These are phyloP conservation scores for Hygrocybe punicea DNA, from an alignment of 768 basidiomycete species.

Conservation along the genomic window DNA sequence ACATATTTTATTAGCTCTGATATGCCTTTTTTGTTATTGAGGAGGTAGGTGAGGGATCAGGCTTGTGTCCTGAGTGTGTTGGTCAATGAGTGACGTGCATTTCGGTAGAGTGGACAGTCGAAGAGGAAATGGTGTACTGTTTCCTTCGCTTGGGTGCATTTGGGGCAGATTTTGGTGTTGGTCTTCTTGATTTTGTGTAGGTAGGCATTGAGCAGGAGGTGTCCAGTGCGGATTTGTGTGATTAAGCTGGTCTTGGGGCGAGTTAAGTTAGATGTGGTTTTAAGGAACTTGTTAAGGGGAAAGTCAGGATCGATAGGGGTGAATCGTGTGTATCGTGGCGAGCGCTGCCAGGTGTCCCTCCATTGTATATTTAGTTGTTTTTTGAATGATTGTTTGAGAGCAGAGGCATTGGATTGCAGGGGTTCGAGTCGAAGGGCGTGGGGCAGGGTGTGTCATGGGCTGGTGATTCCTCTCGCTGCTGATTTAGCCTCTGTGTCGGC, in stretches of 20 bases:
- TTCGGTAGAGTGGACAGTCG: not conserved
- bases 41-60: not conserved
- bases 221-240: conserved; percentile 7
- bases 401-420: not conserved
- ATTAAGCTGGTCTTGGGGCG: conserved; percentile 1
- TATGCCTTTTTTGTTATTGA: not conserved
- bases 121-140: conserved; percentile 9
- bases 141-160: not conserved
- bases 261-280: not conserved
- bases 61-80: not conserved
- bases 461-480: conserved; percentile 13
- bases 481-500: conserved; percentile 22
- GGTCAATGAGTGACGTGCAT: not conserved
- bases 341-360: not conserved
- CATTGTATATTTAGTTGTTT: not conserved
- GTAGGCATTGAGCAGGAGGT: conserved; percentile 4
- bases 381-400: not conserved
- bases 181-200: conserved; percentile 7
- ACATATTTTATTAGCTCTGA: not conserved
- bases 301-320: not conserved
- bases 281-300: not conserved
- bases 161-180: conserved; percentile 3
- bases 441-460: not conserved
- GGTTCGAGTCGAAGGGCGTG: not conserved
- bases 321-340: not conserved